Evolutionary conservation across 2,329 filamentous ascomycete species (phyloP).

Genomic region (Fusarium sp.): DNA sequence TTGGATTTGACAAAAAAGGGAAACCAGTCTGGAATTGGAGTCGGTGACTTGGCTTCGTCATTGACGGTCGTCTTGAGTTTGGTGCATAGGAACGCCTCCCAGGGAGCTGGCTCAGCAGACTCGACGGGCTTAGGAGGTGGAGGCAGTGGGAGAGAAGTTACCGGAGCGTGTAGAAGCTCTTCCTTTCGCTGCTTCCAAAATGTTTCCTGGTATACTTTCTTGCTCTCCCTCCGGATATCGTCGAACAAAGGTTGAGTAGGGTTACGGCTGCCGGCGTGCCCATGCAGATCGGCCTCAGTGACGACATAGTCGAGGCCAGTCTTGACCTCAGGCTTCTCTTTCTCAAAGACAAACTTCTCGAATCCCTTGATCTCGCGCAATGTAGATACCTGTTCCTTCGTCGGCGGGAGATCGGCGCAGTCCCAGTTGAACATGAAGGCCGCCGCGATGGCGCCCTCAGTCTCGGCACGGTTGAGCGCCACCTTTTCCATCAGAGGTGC

Average conservation of each 20-base stretch:
- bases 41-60: not conserved
- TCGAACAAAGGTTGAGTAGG: conserved; percentile 9
- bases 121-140: not conserved
- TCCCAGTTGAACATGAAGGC: conserved; percentile 33
- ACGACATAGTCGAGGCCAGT: not conserved
- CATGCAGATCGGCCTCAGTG: not conserved
- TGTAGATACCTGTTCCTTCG: conserved; percentile 24
- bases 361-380: conserved; percentile 18
- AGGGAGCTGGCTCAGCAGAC: not conserved
- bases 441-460: conserved; percentile 36
- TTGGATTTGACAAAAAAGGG: conserved; percentile 19
- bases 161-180: too few species aligned
- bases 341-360: not conserved
- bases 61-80: not conserved
- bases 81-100: not conserved
- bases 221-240: conserved; percentile 9
- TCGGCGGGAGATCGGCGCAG: conserved; percentile 17
- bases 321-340: not conserved
- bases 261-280: not conserved
- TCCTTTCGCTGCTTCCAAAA: conserved; percentile 16
- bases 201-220: conserved; percentile 12
- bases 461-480: conserved; percentile 22
- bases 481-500: conserved; percentile 22
- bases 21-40: conserved; percentile 37
- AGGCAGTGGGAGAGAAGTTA: not conserved